Percentiles rank a stretch among this genome's conserved stretches.
Evolutionary conservation across 2,329 filamentous ascomycete genomes (phyloP).

Genomic region (Botrytis elliptica): DNA sequence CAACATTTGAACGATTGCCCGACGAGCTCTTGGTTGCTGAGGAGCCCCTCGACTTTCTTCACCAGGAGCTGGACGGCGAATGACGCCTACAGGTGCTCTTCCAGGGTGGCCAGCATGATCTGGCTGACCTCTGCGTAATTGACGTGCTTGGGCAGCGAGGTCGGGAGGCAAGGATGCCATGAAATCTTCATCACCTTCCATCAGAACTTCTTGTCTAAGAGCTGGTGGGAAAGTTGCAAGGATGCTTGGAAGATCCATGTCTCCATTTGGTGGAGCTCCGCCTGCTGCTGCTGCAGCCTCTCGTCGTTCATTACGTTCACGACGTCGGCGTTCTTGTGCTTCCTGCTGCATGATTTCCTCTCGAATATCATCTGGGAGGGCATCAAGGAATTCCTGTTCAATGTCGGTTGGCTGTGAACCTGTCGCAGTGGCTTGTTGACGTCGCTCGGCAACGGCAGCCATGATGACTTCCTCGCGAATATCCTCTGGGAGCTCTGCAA

Average conservation of each 20-base stretch:
- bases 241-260: slow-evolving; percentile 93
- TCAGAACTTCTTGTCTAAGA: slow-evolving; percentile 80
- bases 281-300: slow-evolving; percentile 57
- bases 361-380: slow-evolving; percentile 84
- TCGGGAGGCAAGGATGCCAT: slow-evolving; percentile 81
- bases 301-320: slow-evolving; percentile 78
- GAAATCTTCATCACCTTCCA: slow-evolving; percentile 88
- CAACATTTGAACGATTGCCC: slow-evolving; percentile 90
- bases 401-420: slow-evolving; percentile 79
- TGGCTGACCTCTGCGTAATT: slow-evolving; percentile 52
- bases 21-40: slow-evolving; percentile 63
- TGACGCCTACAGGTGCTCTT: slow-evolving; percentile 33
- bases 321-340: slow-evolving; percentile 80
- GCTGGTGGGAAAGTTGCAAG: slow-evolving; percentile 83
- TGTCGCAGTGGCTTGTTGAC: slow-evolving; percentile 70
- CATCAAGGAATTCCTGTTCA: slow-evolving; percentile 90
- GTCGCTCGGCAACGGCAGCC: slow-evolving; percentile 78
- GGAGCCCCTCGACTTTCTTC: slow-evolving; percentile 36
- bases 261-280: slow-evolving; percentile 50
- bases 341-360: slow-evolving; percentile 90
- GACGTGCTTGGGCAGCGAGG: slow-evolving; percentile 80
- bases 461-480: slow-evolving; percentile 95
- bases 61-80: slow-evolving; percentile 51
- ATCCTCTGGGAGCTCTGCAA: slow-evolving; percentile 96
- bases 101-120: slow-evolving; percentile 37